Evolutionary conservation across 2,329 filamentous ascomycete genomes (phyloP).

Genomic region (Colletotrichum shisoi): DNA sequence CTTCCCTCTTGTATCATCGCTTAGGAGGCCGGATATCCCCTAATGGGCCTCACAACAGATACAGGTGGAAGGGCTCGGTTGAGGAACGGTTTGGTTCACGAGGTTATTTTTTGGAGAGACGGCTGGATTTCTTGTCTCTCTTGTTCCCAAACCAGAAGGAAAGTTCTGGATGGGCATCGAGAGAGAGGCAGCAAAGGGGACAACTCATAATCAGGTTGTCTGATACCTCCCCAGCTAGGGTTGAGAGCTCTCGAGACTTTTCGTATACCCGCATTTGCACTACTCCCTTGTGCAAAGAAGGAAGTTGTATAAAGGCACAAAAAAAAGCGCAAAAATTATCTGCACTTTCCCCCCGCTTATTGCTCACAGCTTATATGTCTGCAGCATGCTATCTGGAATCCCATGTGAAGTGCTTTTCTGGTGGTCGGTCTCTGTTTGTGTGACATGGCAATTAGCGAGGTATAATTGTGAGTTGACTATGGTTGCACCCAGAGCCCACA

Average conservation of each 20-base stretch:
- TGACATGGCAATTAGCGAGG: not conserved
- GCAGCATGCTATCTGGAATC: no score
- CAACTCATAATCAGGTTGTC: conserved; percentile 14
- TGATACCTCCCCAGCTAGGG: conserved; percentile 35
- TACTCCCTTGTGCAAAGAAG: conserved; percentile 46
- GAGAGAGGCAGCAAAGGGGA: conserved; percentile 16
- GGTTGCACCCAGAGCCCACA: conserved; percentile 5
- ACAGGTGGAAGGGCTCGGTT: not conserved
- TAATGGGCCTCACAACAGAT: conserved; percentile 31
- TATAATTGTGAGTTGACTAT: not conserved
- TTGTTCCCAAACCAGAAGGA: conserved; percentile 16
- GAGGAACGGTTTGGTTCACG: conserved; percentile 18
- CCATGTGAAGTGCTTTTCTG: not conserved
- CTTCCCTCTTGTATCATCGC: not conserved
- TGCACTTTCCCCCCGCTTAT: conserved; percentile 14
- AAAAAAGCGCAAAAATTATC: conserved; percentile 50
- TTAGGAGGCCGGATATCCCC: conserved; percentile 37
- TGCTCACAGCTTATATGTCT: no score
- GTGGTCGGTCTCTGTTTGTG: not conserved
- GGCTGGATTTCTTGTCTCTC: conserved; percentile 23
- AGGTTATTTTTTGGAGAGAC: conserved; percentile 37
- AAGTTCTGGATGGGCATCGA: conserved; percentile 20
- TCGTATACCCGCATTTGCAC: conserved; percentile 29
- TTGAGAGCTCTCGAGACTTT: conserved; percentile 24
- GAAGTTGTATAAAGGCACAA: conserved; percentile 52